These are phyloP conservation scores for Plantago ovata DNA, from an alignment of 257 asterid species.

Conservation along the genomic window DNA sequence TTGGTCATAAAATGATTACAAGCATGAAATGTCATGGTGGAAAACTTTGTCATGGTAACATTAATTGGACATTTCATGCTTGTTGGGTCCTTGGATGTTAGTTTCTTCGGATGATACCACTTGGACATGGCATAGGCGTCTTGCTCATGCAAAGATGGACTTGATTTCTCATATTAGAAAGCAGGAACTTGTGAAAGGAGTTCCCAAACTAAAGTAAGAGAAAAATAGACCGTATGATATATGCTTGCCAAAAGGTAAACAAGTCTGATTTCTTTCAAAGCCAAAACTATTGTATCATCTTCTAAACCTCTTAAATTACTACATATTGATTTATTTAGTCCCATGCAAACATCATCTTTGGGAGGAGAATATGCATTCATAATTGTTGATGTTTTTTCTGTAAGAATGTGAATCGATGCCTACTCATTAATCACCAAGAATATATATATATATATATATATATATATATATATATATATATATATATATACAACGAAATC, in stretches of 20 bases:
- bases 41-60: too few relatives aligned
- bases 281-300: neutral
- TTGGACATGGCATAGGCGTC: neutral
- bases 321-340: neutral
- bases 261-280: neutral
- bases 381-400: neutral
- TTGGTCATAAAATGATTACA: neutral
- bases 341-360: neutral
- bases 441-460: too few relatives aligned
- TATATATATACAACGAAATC: too few relatives aligned
- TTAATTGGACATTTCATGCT: too few relatives aligned
- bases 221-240: neutral
- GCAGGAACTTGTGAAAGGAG: neutral
- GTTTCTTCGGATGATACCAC: neutral
- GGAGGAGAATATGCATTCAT: neutral
- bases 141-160: slow-evolving; percentile 1
- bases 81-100: too few relatives aligned
- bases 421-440: too few relatives aligned
- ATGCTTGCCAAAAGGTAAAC: neutral
- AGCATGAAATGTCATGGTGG: neutral
- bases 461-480: too few relatives aligned
- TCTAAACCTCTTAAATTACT: neutral
- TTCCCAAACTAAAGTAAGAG: neutral
- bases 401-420: too few relatives aligned
- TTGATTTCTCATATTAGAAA: neutral